phyloP scores from a whole-genome alignment of 2,329 filamentous ascomycete species.

The Claviceps sp. region DNA sequence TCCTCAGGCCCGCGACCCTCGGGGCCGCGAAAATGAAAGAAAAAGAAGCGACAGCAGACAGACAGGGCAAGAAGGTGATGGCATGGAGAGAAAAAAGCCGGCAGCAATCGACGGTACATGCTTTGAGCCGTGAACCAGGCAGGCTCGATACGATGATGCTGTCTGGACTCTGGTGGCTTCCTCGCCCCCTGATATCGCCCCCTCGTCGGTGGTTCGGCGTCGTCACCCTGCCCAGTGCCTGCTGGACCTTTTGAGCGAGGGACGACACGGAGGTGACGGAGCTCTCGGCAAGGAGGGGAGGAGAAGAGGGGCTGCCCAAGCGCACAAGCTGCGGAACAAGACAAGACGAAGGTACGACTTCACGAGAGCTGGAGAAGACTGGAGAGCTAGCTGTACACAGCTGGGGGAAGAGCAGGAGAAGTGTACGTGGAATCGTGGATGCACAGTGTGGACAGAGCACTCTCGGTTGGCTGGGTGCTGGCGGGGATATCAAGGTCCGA shows the following conservation, averaged over 20 bases:
- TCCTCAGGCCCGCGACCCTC: neutral
- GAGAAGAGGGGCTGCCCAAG: no score
- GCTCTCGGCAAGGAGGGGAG: no score
- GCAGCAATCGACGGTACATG: neutral
- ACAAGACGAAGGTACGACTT: no score
- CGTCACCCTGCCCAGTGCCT: neutral
- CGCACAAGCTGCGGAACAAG: no score
- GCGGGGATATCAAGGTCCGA: no score
- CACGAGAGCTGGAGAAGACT: no score
- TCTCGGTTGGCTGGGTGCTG: no score
- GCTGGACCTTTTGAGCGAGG: neutral
- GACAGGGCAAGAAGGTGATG: no score
- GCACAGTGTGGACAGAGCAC: no score
- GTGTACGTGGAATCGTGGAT: no score
- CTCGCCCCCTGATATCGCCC: neutral
- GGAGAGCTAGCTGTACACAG: no score
- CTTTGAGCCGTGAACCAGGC: neutral
- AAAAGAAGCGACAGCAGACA: neutral
- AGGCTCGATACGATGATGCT: neutral
- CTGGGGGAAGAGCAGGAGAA: no score
- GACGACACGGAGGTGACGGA: neutral
- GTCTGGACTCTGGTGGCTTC: neutral
- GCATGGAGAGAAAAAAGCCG: neutral
- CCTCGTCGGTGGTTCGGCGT: neutral
- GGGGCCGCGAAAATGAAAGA: neutral